Evolutionary conservation across 2,329 filamentous ascomycete species (phyloP), one percentile per base, ranked within the genome.

Genomic region (Alternaria ventricosa): DNA sequence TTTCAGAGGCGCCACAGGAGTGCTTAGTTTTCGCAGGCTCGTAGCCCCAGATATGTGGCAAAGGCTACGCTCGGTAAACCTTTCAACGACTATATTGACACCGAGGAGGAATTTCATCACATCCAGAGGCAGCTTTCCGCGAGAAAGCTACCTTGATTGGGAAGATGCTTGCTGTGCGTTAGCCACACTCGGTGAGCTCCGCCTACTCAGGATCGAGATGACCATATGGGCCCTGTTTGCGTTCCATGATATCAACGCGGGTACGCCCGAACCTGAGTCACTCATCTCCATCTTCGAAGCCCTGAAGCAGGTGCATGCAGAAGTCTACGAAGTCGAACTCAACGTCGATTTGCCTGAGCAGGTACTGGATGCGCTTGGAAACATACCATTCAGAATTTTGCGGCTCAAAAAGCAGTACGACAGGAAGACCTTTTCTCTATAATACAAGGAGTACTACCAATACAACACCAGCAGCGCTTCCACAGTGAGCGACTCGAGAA

Each of bases 191-290:
- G 23, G 7, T 5, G 36, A 20, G 15, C 63, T 68, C 27, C 57
- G 47, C 33, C 47, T 23, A 5, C 43, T 68, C 10, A 45, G 41
- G 25, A n/a, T 68, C n/a, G 63, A 68, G 10, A 66, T 68, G 36
- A 60, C 58, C 12, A 28, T 66, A 27, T 55, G 51, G 41, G 28
- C 64, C 43, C 41, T 6, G 41, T 44, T 44, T 20, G 41, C 15
- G 5, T 44, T n/a, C 41, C 18, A 44, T 11, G 41, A 28, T 28
- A 5, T 28, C 27, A 28, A 12, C 4, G 27, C 27, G 27, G 27
- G 27, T 28, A 28, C 27, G 27, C 27, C 27, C 27, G 27, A 28
- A 28, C 27, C 27, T 28, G 27, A 28, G 27, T 28, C 27, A 28
- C 27, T 28, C 27, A 28, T 28, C 27, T 12, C 5, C 27, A 28